Conservation (phyloP, 768 basidiomycete species). For the Kwoniella sp. region DNA sequence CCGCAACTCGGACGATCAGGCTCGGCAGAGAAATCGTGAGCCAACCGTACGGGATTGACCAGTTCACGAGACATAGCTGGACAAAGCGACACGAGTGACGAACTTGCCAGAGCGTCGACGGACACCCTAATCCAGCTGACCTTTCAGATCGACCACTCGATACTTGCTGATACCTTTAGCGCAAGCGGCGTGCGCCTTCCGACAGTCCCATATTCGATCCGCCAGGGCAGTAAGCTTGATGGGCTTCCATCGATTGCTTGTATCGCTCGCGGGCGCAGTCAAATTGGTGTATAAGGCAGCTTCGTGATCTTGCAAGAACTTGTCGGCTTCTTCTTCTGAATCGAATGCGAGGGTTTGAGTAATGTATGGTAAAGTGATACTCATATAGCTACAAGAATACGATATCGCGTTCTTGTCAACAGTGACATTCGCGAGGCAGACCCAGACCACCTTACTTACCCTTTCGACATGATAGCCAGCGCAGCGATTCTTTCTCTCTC, state of each 20-base stretch:
- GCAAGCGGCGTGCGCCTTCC: conserved; percentile 57
- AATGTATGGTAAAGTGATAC: conserved; percentile 74
- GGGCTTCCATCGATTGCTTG: conserved; percentile 53
- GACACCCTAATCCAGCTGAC: conserved; percentile 71
- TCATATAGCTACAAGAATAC: conserved; percentile 68
- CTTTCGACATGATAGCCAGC: conserved; percentile 85
- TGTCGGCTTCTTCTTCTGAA: conserved; percentile 63
- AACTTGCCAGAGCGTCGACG: too few species aligned
- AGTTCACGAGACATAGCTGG: too few species aligned
- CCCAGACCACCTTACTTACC: too few species aligned
- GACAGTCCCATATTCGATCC: conserved; percentile 54
- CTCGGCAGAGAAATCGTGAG: too few species aligned
- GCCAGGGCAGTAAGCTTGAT: conserved; percentile 56
- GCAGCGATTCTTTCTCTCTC: conserved; percentile 84
- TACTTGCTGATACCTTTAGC: conserved; percentile 73
- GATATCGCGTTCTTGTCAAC: background rate
- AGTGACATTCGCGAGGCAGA: too few species aligned
- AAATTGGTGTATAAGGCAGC: conserved; percentile 64
- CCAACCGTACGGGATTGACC: too few species aligned
- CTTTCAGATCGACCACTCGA: conserved; percentile 84
- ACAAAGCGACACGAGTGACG: too few species aligned
- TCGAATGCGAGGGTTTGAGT: conserved; percentile 84
- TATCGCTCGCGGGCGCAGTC: conserved; percentile 20
- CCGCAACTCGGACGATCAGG: background rate
- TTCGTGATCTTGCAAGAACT: conserved; percentile 72